These are phyloP conservation scores for Wickerhamomyces strasburgensis DNA, from an alignment of 805 yeast species.

Conservation along the genomic window DNA sequence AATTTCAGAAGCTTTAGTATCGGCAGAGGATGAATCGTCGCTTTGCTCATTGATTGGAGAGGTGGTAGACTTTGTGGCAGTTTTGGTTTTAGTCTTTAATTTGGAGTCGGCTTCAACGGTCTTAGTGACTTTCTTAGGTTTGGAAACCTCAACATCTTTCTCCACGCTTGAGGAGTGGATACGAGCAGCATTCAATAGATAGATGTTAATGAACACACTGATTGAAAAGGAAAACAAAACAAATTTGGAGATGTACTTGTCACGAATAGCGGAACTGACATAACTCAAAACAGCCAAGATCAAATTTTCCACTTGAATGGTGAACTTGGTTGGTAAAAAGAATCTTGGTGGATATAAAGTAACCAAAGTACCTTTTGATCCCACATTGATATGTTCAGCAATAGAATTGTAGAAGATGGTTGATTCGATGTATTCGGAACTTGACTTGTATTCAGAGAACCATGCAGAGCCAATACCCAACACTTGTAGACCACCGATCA, in stretches of 20 bases:
- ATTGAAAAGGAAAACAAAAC: slow-evolving; percentile 67
- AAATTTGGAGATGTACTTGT: slow-evolving; percentile 73
- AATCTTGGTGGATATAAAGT: slow-evolving; percentile 53
- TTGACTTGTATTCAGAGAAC: slow-evolving; percentile 47
- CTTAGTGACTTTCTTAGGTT: slow-evolving; percentile 30
- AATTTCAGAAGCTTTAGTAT: slow-evolving; percentile 22
- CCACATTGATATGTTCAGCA: slow-evolving; percentile 29
- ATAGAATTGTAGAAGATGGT: slow-evolving; percentile 23
- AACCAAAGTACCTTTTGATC: slow-evolving; percentile 46
- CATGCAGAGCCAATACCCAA: slow-evolving; percentile 69
- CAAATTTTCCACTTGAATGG: slow-evolving; percentile 59
- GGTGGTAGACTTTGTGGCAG: slow-evolving; percentile 6
- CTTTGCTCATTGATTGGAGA: slow-evolving; percentile 7
- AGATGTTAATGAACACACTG: slow-evolving; percentile 76
- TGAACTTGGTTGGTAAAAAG: slow-evolving; percentile 51
- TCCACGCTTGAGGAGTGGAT: slow-evolving; percentile 42
- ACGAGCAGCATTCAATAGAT: slow-evolving; percentile 82
- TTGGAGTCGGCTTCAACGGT: slow-evolving; percentile 28
- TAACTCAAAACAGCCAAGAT: slow-evolving; percentile 45
- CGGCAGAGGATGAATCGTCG: slow-evolving; percentile 16
- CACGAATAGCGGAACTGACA: slow-evolving; percentile 68
- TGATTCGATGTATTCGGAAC: slow-evolving; percentile 18
- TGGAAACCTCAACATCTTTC: slow-evolving; percentile 20
- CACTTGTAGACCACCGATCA: slow-evolving; percentile 58
- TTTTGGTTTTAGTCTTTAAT: slow-evolving; percentile 25